Evolutionary conservation across 202 grass and related monocot species (phyloP).

Genomic region (Schoenoplectus tabernaemontani): DNA sequence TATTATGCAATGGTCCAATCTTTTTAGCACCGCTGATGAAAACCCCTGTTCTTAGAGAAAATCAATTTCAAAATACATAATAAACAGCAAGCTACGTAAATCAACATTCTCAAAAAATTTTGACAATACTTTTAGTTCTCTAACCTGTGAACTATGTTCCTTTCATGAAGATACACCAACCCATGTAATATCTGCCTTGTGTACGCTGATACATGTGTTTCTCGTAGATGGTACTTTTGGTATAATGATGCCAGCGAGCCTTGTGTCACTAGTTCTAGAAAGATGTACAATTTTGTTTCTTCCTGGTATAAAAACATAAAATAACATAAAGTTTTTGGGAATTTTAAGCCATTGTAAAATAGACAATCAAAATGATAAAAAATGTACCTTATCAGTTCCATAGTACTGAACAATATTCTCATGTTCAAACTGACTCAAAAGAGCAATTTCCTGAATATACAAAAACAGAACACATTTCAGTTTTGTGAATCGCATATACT

Average conservation of each 20-base stretch:
- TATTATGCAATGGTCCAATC: background rate
- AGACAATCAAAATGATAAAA: slow-evolving; percentile 16
- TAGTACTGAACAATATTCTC: slow-evolving; percentile 99
- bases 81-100: background rate
- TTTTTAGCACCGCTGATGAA: background rate
- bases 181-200: slow-evolving; percentile 90
- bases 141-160: slow-evolving; percentile 95
- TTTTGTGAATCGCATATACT: slow-evolving; percentile 14
- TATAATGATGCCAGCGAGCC: slow-evolving; percentile 88
- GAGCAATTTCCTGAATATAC: slow-evolving; percentile 69
- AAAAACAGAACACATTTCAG: slow-evolving; percentile 3
- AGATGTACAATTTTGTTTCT: slow-evolving; percentile 86
- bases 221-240: slow-evolving; percentile 68
- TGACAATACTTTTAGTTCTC: slow-evolving; percentile 5
- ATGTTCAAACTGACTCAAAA: slow-evolving; percentile 97
- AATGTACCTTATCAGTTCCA: slow-evolving; percentile 88
- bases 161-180: slow-evolving; percentile 86
- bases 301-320: slow-evolving; percentile 47
- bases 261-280: slow-evolving; percentile 96
- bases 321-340: slow-evolving; percentile 13
- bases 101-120: background rate
- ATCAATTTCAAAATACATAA: background rate
- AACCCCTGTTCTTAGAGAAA: background rate
- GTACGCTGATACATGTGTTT: slow-evolving; percentile 85
- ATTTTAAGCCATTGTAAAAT: background rate